phyloP scores from a whole-genome alignment of 306 rosid species.

The Fragaria vesca region DNA sequence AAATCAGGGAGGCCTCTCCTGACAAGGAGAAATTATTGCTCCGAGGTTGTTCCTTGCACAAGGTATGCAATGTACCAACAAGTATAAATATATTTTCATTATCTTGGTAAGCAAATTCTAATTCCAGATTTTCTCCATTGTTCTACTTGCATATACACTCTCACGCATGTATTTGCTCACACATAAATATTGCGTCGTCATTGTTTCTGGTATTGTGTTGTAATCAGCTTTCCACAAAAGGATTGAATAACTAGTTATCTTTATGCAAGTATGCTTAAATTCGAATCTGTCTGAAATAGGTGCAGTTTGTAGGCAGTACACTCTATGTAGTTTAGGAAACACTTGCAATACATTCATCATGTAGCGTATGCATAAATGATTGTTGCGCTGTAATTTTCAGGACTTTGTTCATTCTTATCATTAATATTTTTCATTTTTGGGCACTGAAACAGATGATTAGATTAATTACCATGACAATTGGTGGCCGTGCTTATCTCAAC shows the following conservation, averaged over 20 bases:
- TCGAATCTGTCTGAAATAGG: not conserved
- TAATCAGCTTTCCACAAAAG: not conserved
- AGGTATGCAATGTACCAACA: conserved; percentile 50
- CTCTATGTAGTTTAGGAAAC: not conserved
- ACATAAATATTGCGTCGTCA: not conserved
- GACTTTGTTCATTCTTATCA: conserved; percentile 10
- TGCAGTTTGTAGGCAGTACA: not conserved
- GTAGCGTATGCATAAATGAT: not conserved
- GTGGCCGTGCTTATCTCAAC: conserved; percentile 83
- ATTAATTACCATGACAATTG: conserved; percentile 71
- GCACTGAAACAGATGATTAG: conserved; percentile 66
- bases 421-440: conserved; percentile 22
- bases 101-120: conserved; percentile 10
- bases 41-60: conserved; percentile 87
- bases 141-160: not conserved
- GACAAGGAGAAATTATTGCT: conserved; percentile 49
- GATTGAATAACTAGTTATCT: not conserved
- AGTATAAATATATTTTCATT: conserved; percentile 11
- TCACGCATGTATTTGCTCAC: not conserved
- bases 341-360: conserved; percentile 5
- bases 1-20: conserved; percentile 44
- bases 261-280: not conserved
- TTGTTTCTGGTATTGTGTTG: not conserved
- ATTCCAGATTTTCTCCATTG: not conserved
- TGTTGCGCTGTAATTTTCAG: not conserved